Evolutionary conservation across 1,139 yeast species (phyloP).

Genomic region (Geotrichum fermentans): DNA sequence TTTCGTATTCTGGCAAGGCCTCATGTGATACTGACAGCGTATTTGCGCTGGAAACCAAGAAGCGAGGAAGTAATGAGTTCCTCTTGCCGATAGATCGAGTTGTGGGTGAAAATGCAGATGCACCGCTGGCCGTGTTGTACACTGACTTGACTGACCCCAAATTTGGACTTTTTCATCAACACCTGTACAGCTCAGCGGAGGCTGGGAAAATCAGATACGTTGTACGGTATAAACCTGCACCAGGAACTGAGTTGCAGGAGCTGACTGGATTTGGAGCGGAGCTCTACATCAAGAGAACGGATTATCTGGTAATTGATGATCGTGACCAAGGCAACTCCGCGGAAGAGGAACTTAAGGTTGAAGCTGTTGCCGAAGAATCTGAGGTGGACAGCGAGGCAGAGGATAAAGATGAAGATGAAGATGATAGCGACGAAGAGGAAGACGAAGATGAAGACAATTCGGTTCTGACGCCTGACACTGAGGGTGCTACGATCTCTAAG

Average conservation of each 20-base stretch:
- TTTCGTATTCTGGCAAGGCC: conserved; percentile 46
- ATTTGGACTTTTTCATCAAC: conserved; percentile 55
- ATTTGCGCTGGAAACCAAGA: conserved; percentile 55
- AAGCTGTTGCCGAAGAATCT: neutral
- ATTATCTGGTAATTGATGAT: conserved; percentile 60
- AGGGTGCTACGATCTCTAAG: conserved; percentile 27
- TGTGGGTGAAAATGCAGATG: conserved; percentile 44
- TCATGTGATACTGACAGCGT: conserved; percentile 63
- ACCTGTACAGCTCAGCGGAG: conserved; percentile 56
- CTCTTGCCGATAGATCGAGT: conserved; percentile 53
- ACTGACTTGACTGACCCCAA: conserved; percentile 42
- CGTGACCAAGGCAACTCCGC: conserved; percentile 37
- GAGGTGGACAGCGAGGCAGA: conserved; percentile 13
- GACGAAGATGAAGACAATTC: conserved; percentile 20
- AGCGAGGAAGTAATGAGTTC: conserved; percentile 29
- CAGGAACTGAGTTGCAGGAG: conserved; percentile 33
- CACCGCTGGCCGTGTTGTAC: conserved; percentile 48
- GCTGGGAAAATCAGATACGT: conserved; percentile 66
- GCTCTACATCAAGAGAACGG: conserved; percentile 57
- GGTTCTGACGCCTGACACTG: conserved; percentile 22
- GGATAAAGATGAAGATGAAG: conserved; percentile 5
- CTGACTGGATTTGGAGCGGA: conserved; percentile 67
- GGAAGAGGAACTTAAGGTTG: conserved; percentile 18
- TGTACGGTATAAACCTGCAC: conserved; percentile 60
- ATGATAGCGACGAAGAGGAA: conserved; percentile 10